Evolutionary conservation across 306 rosid species (phyloP), one percentile per base, ranked within the genome.

Genomic region (Rosa multiflora): DNA sequence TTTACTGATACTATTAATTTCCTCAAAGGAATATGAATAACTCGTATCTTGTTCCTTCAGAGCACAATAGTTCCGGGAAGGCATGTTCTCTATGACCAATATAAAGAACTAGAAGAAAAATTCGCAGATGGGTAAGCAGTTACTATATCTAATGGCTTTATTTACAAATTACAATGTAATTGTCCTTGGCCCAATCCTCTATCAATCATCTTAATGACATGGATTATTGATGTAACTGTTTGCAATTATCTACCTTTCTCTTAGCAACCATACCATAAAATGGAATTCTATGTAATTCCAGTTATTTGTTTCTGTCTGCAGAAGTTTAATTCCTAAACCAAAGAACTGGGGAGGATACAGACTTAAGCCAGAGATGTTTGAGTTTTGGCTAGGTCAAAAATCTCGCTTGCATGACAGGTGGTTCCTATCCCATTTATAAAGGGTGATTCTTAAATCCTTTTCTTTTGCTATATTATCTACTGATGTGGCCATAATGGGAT

Each of bases 371-470:
- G 87, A 82, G 83, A 82, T 85, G 74, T 93, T 90, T 79, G 98
- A 96, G 79, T 96, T 96, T 89, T 93, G 99, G 98, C 99, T 90
- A 85, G 99, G 99, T 76, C 99, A 96, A 82, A 56, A 78, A 72
- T 96, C 98, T 84, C 98, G 99, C 79, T 83, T 93, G 88, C 99
- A 96, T 77, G 99, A 96, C 98, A 96, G 99, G 97, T 96, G 91
- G 89, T 89, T 92, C 75, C 86, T 90, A 55, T 83, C 87, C 76
- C 86, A 74, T 87, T 85, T 93, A 77, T 83, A 81, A 86, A 78
- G 84, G 87, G 85, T 87, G 79, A 52, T 74, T 83, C 80, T 79
- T 80, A 23, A 81, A 75, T n/a, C 35, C 67, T 39, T 84, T 61
- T 55, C 53, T 72, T 77, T 58, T 78, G 53, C 62, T 72, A 66